phyloP scores from a whole-genome alignment of 2,329 filamentous ascomycete genomes.

The Verticillium tricorpus region DNA sequence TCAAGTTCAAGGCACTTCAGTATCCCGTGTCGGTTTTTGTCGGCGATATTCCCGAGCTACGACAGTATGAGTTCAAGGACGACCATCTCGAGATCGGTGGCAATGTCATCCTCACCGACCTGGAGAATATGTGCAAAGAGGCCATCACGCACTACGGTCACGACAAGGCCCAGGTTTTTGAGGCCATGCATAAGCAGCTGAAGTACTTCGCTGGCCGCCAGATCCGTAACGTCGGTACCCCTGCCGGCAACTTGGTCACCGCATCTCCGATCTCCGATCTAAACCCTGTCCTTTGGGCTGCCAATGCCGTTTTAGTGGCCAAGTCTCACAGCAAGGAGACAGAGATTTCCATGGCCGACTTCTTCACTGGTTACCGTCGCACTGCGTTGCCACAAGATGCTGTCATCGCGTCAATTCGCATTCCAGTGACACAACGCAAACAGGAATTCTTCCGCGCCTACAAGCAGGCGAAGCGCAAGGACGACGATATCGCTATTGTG shows the following conservation, averaged over 20 bases:
- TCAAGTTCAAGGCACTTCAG: slow-evolving; percentile 93
- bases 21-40: slow-evolving; percentile 90
- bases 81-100: slow-evolving; percentile 88
- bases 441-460: slow-evolving; percentile 86
- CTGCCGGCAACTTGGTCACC: slow-evolving; percentile 88
- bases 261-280: slow-evolving; percentile 95
- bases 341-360: slow-evolving; percentile 86
- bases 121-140: slow-evolving; percentile 78
- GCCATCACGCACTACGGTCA: slow-evolving; percentile 76
- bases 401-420: slow-evolving; percentile 80
- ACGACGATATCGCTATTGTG: slow-evolving; percentile 97
- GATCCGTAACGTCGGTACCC: slow-evolving; percentile 96
- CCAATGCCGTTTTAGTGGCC: slow-evolving; percentile 75
- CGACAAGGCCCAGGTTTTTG: slow-evolving; percentile 70
- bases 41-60: slow-evolving; percentile 85
- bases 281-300: slow-evolving; percentile 88
- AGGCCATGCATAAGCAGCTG: slow-evolving; percentile 89
- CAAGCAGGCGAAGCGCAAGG: slow-evolving; percentile 95
- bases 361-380: slow-evolving; percentile 86
- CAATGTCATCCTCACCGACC: slow-evolving; percentile 86
- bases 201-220: slow-evolving; percentile 93
- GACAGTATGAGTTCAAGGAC: slow-evolving; percentile 74
- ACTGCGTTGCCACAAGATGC: slow-evolving; percentile 79
- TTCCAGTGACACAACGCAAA: slow-evolving; percentile 69
- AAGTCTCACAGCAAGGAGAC: slow-evolving; percentile 69